A percentile compares a stretch with the other conserved stretches of the same genome.
These are phyloP conservation scores for Bathelium albidoporum DNA, from an alignment of 495 filamentous ascomycete genomes.

Conservation along the genomic window DNA sequence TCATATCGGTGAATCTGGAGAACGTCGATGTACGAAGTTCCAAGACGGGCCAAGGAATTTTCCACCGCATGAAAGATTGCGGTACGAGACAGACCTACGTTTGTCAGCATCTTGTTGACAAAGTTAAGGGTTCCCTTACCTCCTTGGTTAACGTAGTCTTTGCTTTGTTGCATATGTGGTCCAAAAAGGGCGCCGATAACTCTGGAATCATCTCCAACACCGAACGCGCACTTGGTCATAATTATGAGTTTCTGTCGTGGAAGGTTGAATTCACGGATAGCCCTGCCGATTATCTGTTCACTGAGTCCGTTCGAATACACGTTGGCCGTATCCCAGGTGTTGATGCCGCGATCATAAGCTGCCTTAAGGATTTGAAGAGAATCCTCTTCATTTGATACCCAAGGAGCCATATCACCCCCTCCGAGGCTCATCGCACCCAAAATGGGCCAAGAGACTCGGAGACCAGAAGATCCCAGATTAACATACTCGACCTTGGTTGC, in stretches of 20 bases:
- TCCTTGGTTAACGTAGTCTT: slow-evolving; percentile 39
- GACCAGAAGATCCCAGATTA: slow-evolving; percentile 33
- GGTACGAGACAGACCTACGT: slow-evolving; percentile 18
- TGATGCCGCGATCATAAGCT: slow-evolving; percentile 33
- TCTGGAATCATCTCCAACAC: slow-evolving; percentile 29
- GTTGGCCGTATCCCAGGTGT: slow-evolving; percentile 36
- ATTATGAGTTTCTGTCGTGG: slow-evolving; percentile 38
- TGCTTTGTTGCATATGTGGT: slow-evolving; percentile 25
- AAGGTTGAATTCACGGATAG: slow-evolving; percentile 37
- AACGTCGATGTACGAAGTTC: slow-evolving; percentile 25
- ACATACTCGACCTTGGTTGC: slow-evolving; percentile 18
- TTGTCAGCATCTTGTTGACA: background rate
- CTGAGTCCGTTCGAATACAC: slow-evolving; percentile 33
- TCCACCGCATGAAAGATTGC: slow-evolving; percentile 28
- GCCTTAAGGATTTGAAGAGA: slow-evolving; percentile 25
- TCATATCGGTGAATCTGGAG: slow-evolving; percentile 30
- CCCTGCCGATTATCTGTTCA: slow-evolving; percentile 38
- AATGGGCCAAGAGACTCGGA: slow-evolving; percentile 38
- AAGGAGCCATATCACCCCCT: background rate
- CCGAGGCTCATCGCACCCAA: slow-evolving; percentile 35
- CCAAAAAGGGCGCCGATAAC: slow-evolving; percentile 17
- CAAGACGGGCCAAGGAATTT: slow-evolving; percentile 19
- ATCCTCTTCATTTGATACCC: background rate
- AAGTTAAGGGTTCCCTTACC: slow-evolving; percentile 7
- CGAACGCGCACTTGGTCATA: slow-evolving; percentile 36